Percentiles rank a stretch among this genome's conserved stretches.
Evolutionary conservation across 768 basidiomycete species (phyloP).

Genomic region (Lactarius indigo): DNA sequence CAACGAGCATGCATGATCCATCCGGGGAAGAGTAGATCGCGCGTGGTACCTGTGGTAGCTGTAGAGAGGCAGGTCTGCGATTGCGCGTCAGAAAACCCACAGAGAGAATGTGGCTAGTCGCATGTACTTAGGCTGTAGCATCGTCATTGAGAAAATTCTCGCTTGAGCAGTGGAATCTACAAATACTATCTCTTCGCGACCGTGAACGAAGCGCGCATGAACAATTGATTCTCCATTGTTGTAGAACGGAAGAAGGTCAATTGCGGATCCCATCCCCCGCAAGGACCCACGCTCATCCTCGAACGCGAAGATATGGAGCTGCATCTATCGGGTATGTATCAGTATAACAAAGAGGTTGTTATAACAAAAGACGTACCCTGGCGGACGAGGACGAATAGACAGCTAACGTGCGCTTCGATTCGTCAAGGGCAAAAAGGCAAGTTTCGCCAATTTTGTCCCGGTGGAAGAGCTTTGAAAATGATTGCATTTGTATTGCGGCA

Average conservation of each 20-base stretch:
- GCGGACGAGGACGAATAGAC: slow-evolving; percentile 41
- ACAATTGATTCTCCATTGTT: slow-evolving; percentile 29
- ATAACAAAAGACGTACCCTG: slow-evolving; percentile 33
- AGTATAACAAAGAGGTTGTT: no score
- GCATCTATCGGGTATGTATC: no score
- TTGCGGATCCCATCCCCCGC: slow-evolving; percentile 39
- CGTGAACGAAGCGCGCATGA: slow-evolving; percentile 44
- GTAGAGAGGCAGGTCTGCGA: slow-evolving; percentile 43
- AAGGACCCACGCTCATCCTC: slow-evolving; percentile 43
- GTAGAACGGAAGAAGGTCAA: slow-evolving; percentile 47
- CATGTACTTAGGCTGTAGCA: slow-evolving; percentile 49
- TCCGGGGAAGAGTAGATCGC: slow-evolving; percentile 48
- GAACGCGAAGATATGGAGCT: slow-evolving; percentile 45
- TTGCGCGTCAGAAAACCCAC: not conserved
- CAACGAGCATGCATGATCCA: slow-evolving; percentile 48
- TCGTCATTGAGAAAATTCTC: slow-evolving; percentile 51
- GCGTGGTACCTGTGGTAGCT: slow-evolving; percentile 36
- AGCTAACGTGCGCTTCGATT: slow-evolving; percentile 47
- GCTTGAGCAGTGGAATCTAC: slow-evolving; percentile 44
- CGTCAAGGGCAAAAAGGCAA: slow-evolving; percentile 49
- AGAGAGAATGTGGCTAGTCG: no score
- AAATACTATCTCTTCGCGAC: slow-evolving; percentile 51
- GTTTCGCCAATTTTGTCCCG: slow-evolving; percentile 47
- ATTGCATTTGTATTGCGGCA: not conserved
- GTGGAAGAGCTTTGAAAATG: slow-evolving; percentile 30